These are phyloP conservation scores for Umbelopsis sp. DNA, from an alignment of 192 early-diverging fungal species.

Conservation along the genomic window DNA sequence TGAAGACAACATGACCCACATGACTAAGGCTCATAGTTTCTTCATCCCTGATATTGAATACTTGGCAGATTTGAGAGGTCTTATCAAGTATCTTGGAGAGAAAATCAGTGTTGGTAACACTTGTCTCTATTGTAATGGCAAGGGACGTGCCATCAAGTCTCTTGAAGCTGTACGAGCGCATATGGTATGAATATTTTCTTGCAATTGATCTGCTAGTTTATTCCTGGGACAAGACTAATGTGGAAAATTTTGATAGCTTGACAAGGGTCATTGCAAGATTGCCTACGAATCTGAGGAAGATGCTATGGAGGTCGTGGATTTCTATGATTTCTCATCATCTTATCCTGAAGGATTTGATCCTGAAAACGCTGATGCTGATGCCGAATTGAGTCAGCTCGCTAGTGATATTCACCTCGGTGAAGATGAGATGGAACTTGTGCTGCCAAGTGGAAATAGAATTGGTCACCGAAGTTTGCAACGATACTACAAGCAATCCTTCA, in stretches of 20 bases:
- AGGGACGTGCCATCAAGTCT: constrained; percentile 78
- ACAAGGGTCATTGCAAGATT: constrained; percentile 97
- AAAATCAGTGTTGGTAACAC: constrained; percentile 95
- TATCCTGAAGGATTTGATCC: constrained; percentile 64
- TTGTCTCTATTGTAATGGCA: constrained; percentile 95
- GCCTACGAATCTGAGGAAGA: constrained; percentile 94
- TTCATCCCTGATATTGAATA: constrained; percentile 98
- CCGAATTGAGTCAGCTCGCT: constrained; percentile 38
- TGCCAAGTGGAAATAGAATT: constrained; percentile 81
- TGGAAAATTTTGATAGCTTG: constrained; percentile 44
- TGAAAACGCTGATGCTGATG: constrained; percentile 53
- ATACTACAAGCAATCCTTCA: constrained; percentile 88
- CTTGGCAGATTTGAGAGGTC: constrained; percentile 83
- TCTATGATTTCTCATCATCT: constrained; percentile 92
- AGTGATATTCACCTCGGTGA: constrained; percentile 58
- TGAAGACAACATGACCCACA: constrained; percentile 86
- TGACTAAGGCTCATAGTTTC: constrained; percentile 88
- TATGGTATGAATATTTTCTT: constrained; percentile 68
- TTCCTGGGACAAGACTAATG: not conserved
- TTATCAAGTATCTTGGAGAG: constrained; percentile 91
- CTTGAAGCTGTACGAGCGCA: constrained; percentile 93
- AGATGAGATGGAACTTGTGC: constrained; percentile 84
- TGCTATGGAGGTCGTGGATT: constrained; percentile 88
- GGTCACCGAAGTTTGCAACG: constrained; percentile 81
- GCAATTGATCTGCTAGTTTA: not conserved